A percentile compares a stretch with the other conserved stretches of the same genome.
phyloP scores from a whole-genome alignment of 352 stramenopile species.

The Ochromonadaceae sp. region DNA sequence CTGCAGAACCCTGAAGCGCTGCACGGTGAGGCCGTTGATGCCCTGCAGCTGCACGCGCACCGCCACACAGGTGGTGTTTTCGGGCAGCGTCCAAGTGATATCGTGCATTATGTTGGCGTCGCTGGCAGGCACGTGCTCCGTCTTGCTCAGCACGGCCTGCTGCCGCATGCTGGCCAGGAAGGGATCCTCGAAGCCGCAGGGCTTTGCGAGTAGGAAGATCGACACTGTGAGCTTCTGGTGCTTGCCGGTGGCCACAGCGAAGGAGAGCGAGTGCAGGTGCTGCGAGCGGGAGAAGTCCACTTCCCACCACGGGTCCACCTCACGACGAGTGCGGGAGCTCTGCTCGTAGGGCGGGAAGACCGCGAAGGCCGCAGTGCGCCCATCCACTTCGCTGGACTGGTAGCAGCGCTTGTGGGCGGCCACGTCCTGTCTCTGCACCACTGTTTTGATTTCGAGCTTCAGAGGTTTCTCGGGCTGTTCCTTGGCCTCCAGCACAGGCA shows the following conservation, averaged over 20 bases:
- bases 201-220: slow-evolving; percentile 5
- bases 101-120: not conserved
- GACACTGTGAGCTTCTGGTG: not conserved
- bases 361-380: not conserved
- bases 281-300: slow-evolving; percentile 26
- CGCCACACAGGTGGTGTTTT: not conserved
- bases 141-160: not conserved
- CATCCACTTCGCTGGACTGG: slow-evolving; percentile 12
- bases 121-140: not conserved
- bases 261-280: slow-evolving; percentile 9
- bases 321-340: slow-evolving; percentile 19
- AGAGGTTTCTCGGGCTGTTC: too few relatives aligned
- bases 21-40: not conserved
- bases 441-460: not conserved
- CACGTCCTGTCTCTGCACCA: not conserved
- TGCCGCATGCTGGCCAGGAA: not conserved
- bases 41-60: slow-evolving; percentile 6
- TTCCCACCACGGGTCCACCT: slow-evolving; percentile 31
- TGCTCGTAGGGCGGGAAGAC: not conserved
- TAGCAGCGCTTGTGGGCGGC: not conserved
- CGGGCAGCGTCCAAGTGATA: not conserved
- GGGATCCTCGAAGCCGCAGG: slow-evolving; percentile 9
- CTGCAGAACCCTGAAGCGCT: not conserved
- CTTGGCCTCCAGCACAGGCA: too few relatives aligned
- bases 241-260: not conserved